Evolutionary conservation across 2,329 filamentous ascomycete species (phyloP).

Genomic region (Plenodomus lindquistii): DNA sequence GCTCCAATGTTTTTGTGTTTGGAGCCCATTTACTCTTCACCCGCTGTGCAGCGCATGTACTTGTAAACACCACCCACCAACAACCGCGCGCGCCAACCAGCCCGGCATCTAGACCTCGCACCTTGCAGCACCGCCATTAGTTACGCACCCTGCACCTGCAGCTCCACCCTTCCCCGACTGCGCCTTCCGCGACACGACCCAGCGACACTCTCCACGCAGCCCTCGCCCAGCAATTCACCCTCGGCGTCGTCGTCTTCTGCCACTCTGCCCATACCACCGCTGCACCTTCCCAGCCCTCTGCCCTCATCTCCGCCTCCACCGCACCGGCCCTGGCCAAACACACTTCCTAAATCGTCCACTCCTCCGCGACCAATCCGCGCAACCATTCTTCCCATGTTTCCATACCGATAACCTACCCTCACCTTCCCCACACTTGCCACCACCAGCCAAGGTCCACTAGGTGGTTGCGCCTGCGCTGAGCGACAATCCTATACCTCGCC

Average conservation of each 20-base stretch:
- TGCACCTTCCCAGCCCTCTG: constrained; percentile 8
- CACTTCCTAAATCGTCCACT: constrained; percentile 20
- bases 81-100: constrained; percentile 11
- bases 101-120: constrained; percentile 14
- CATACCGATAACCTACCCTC: constrained; percentile 7
- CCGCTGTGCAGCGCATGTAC: constrained; percentile 2
- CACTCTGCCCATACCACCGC: constrained; percentile 1
- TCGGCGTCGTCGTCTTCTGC: not conserved
- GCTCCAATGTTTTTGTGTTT: constrained; percentile 2
- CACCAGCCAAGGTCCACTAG: constrained; percentile 9
- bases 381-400: constrained; percentile 14
- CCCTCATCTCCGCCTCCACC: constrained; percentile 12
- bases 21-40: not conserved
- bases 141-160: constrained; percentile 6
- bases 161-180: constrained; percentile 6
- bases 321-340: constrained; percentile 21
- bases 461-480: constrained; percentile 19
- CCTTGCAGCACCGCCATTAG: constrained; percentile 14
- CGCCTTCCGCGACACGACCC: constrained; percentile 8
- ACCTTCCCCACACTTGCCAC: constrained; percentile 4
- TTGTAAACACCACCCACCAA: constrained; percentile 6
- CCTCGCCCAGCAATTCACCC: not conserved
- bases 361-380: constrained; percentile 11
- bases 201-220: not conserved
- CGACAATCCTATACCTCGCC: constrained; percentile 19